These are phyloP conservation scores for Mollisia scopiformis DNA, from an alignment of 2,329 filamentous ascomycete species.

Conservation along the genomic window DNA sequence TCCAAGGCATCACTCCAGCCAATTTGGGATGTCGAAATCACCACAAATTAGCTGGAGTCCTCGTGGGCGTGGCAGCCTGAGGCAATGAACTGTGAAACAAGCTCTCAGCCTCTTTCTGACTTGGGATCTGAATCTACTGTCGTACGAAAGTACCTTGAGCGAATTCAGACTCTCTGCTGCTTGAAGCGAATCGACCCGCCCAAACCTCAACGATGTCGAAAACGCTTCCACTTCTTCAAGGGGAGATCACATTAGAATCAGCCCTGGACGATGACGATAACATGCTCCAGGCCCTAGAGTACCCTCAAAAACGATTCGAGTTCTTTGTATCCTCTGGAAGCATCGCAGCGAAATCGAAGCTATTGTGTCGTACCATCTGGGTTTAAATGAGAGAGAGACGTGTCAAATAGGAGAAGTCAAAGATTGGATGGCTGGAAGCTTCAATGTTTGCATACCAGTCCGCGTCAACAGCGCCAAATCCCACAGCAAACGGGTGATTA, in stretches of 20 bases:
- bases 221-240: conserved; percentile 19
- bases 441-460: conserved; percentile 41
- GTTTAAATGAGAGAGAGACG: conserved; percentile 14
- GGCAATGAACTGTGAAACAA: conserved; percentile 2
- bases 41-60: background rate
- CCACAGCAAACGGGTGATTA: conserved; percentile 11
- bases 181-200: conserved; percentile 2
- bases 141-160: conserved; percentile 3
- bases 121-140: background rate
- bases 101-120: background rate
- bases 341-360: conserved; percentile 29
- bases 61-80: conserved; percentile 6
- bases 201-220: conserved; percentile 7
- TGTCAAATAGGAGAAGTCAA: conserved; percentile 28
- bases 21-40: background rate
- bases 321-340: conserved; percentile 27
- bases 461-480: conserved; percentile 19
- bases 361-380: conserved; percentile 35
- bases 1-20: background rate
- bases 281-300: conserved; percentile 15
- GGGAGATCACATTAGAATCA: conserved; percentile 9
- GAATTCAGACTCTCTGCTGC: conserved; percentile 3
- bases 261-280: conserved; percentile 9
- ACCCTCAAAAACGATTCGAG: conserved; percentile 18
- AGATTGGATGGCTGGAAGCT: conserved; percentile 39